These are phyloP conservation scores for Bipolaris zeicola DNA, from an alignment of 2,329 filamentous ascomycete genomes.

Conservation along the genomic window DNA sequence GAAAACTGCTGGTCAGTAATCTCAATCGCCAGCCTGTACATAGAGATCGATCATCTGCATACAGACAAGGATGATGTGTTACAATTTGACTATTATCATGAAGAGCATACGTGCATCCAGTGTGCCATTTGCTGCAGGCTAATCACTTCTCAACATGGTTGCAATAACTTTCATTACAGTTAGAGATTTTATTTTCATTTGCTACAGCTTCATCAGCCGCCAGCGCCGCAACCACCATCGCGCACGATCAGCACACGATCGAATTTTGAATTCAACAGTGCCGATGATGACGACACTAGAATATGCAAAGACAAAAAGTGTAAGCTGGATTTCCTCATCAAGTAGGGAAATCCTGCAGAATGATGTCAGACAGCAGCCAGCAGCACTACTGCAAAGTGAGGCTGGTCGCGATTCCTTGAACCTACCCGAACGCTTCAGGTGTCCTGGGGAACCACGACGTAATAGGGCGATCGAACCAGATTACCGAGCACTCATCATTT, in stretches of 20 bases:
- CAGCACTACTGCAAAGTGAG: background rate
- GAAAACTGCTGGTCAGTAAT: constrained; percentile 29
- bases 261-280: background rate
- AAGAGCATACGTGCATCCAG: background rate
- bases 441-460: background rate
- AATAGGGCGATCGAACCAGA: background rate
- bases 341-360: background rate
- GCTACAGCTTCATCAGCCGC: background rate
- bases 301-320: background rate
- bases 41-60: constrained; percentile 4
- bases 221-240: background rate
- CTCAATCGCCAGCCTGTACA: constrained; percentile 2
- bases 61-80: background rate
- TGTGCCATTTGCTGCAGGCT: background rate
- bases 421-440: background rate
- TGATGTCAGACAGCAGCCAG: background rate
- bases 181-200: background rate
- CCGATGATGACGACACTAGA: background rate
- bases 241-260: background rate
- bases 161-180: background rate
- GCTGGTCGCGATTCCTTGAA: background rate
- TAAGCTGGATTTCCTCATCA: background rate
- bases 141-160: background rate
- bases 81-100: background rate
- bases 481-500: background rate